Evolutionary conservation across 495 filamentous ascomycete species (phyloP), one percentile per base, ranked within the genome.

Genomic region (Apodospora peruviana): DNA sequence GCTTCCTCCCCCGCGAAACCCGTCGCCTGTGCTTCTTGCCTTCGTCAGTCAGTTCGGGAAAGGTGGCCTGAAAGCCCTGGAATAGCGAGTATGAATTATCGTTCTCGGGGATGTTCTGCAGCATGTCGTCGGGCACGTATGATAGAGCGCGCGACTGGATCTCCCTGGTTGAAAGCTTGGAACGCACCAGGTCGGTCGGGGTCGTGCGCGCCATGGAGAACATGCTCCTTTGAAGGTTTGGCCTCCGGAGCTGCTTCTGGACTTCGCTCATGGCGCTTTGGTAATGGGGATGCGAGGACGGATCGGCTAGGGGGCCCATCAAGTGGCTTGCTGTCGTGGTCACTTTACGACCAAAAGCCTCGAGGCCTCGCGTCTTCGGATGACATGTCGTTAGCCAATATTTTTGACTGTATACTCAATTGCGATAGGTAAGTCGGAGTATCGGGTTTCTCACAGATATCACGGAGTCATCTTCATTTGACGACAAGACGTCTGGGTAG

Each of bases 321-420:
- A 99, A 74, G 62, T 94, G 90, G 61, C 82, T 86, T 35, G 93
- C 94, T 16, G 93, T 97, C 19, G 88, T 88, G 21, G 91, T 91
- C 48, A 99, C 90, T 71, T 95, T 99, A 57, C 90, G 81, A 44
- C 88, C 82, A 69, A 99, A 96, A 32, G 90, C 88, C 69, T 96
- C 90, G 52, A 99, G 71, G 54, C 91, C 87, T 59, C 88, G 83
- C 38, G 88, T 80, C 91, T 97, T 14, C 14, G 24, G 18, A 8
- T 47, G 40, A 9, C 25, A 20, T 35, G 5, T 3, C 5, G 51
- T 53, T 52, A 54, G 48, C 36, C 17, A 7, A 25, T 49, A 12
- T 39, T 36, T 11, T 5, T 25, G n/a, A n/a, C n/a, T n/a, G n/a
- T n/a, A n/a, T n/a, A n/a, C n/a, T n/a, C n/a, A n/a, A n/a, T 8